Base-by-base conservation (phyloP, 2,329 filamentous ascomycete species). In the Fusarium abutilonis region DNA sequence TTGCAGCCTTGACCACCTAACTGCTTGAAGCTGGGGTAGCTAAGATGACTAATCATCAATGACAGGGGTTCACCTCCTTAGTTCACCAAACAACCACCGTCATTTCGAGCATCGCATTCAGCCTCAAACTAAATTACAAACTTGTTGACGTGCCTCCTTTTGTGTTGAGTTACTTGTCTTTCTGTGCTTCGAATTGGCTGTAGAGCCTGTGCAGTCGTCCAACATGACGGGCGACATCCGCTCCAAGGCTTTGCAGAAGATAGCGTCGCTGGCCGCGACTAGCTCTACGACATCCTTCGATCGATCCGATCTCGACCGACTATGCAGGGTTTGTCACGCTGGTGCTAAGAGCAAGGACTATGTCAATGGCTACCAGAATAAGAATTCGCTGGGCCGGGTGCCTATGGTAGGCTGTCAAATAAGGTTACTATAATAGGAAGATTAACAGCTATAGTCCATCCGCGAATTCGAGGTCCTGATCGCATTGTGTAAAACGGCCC, bases 391-490 rank as follows among this genome's bases (percentile, higher is more conserved):
- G 57, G 82, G 82, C 32, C 79, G 81, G 32, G 79, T 84, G 50
- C 86, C 86, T 11, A 89, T 89, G 86, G 86, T 89, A 78, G 64
- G 74, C 53, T 34, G 15, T 48, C 23, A 26, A 8, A 26, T 45
- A n/a, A 49, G 17, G 34, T 32, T 23, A 7, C 19, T 21, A 31
- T 34, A 26, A 43, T n/a, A 47, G 36, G 17, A 19, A 34, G 39
- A 43, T 63, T 73, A 65, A 73, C 53, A 44, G 29, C 55, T 48
- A 19, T 73, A 96, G 92, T 91, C 89, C 49, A 87, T 93, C 50
- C 89, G 91, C 70, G 96, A 99, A 80, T 89, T 97, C 67, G 94
- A 99, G 75, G 91, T 96, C 49, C 83, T 99, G 23, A 79, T 98
- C 23, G 92, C 95, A 39, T 83, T 99, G 23, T 98, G 94, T 81